Percentiles rank a stretch among this genome's conserved stretches.
Evolutionary conservation across 1,284 basidiomycete species (phyloP).

Genomic region (Cutaneotrichosporon arboriforme): DNA sequence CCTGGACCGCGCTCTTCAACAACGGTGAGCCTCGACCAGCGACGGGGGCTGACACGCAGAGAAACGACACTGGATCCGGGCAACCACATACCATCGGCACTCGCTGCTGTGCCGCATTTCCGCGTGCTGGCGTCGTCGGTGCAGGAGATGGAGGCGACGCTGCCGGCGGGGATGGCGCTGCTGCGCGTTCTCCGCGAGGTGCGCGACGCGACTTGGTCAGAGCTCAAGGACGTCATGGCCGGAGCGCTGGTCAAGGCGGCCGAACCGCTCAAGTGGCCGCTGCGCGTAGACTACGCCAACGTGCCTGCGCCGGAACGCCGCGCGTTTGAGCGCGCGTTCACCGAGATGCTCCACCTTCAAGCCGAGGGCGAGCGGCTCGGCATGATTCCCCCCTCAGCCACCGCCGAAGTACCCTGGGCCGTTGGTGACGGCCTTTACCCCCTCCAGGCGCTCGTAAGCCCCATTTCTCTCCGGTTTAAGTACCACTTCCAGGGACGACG

Average conservation of each 20-base stretch:
- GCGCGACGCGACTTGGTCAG: constrained; percentile 64
- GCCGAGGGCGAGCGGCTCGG: constrained; percentile 50
- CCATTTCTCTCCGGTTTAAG: constrained; percentile 80
- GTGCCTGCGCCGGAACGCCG: constrained; percentile 54
- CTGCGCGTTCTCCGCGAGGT: constrained; percentile 53
- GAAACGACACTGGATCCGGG: constrained; percentile 34
- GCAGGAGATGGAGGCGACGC: constrained; percentile 40
- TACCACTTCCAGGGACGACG: constrained; percentile 89
- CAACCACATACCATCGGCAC: constrained; percentile 48
- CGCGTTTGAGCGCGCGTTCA: constrained; percentile 67
- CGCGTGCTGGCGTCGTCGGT: constrained; percentile 60
- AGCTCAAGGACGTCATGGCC: constrained; percentile 59
- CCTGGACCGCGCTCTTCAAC: constrained; percentile 61
- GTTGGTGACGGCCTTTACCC: constrained; percentile 61
- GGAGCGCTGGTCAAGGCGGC: constrained; percentile 61
- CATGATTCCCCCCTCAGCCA: constrained; percentile 4
- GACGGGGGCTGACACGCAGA: constrained; percentile 15
- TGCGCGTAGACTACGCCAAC: constrained; percentile 59
- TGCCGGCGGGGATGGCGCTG: constrained; percentile 52
- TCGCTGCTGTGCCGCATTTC: constrained; percentile 55
- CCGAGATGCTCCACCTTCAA: constrained; percentile 69
- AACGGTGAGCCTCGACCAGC: constrained; percentile 57
- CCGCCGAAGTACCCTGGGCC: constrained; percentile 8
- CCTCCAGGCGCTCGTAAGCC: constrained; percentile 75
- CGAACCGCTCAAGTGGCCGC: constrained; percentile 74